These are phyloP conservation scores for Lophium mytilinum DNA, from an alignment of 495 filamentous ascomycete species.

Conservation along the genomic window DNA sequence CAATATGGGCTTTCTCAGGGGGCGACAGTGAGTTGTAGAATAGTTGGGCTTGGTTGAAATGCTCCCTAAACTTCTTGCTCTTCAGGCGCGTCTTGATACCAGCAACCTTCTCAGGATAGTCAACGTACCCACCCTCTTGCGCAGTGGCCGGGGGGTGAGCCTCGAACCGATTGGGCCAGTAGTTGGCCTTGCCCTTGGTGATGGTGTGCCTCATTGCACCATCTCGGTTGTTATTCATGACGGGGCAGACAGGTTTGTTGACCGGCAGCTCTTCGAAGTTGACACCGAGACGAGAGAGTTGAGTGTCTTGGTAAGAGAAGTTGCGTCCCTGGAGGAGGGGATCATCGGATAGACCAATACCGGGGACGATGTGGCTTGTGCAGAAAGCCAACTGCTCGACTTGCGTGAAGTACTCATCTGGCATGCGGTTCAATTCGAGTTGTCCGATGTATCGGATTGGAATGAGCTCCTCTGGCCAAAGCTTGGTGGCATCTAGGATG, in stretches of 20 bases:
- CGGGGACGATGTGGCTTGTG: slow-evolving; percentile 76
- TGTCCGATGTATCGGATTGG: slow-evolving; percentile 76
- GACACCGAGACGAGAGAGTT: slow-evolving; percentile 68
- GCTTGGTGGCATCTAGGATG: slow-evolving; percentile 83
- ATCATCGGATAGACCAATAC: slow-evolving; percentile 81
- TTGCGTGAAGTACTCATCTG: slow-evolving; percentile 81
- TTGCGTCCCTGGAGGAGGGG: slow-evolving; percentile 76
- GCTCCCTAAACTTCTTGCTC: slow-evolving; percentile 74
- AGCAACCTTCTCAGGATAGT: slow-evolving; percentile 56
- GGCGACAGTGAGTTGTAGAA: slow-evolving; percentile 76
- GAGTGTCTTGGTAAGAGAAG: slow-evolving; percentile 84
- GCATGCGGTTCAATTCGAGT: slow-evolving; percentile 71
- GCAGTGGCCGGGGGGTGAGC: slow-evolving; percentile 50
- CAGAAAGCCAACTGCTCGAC: slow-evolving; percentile 82
- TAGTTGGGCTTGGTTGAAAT: slow-evolving; percentile 62
- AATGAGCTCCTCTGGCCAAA: slow-evolving; percentile 80
- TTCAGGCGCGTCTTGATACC: slow-evolving; percentile 64
- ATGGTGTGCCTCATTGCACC: slow-evolving; percentile 57
- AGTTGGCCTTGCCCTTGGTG: slow-evolving; percentile 67
- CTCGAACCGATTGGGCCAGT: slow-evolving; percentile 79
- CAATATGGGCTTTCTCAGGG: slow-evolving; percentile 63
- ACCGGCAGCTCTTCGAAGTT: slow-evolving; percentile 87
- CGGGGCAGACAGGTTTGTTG: slow-evolving; percentile 69
- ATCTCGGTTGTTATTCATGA: slow-evolving; percentile 74
- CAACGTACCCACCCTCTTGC: slow-evolving; percentile 58